These are phyloP conservation scores for Erigeron canadensis DNA, from an alignment of 129 eudicot genomes.

Conservation along the genomic window DNA sequence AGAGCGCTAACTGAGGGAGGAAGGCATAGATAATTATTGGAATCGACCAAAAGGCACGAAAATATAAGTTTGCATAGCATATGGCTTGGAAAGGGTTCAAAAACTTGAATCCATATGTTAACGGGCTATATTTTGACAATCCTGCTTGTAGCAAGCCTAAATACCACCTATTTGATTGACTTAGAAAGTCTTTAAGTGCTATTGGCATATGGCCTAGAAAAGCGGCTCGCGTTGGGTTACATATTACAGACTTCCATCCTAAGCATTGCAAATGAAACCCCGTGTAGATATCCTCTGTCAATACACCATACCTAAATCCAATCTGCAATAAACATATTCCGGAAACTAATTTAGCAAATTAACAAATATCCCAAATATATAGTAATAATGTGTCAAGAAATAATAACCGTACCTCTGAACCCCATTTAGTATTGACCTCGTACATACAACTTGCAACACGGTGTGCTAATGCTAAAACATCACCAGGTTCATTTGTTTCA, in stretches of 20 bases:
- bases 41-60: conserved; percentile 42
- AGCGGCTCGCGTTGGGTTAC: conserved; percentile 48
- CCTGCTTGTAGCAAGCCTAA: conserved; percentile 45
- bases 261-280: conserved; percentile 44
- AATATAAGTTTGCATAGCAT: conserved; percentile 37
- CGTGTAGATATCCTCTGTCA: conserved; percentile 51
- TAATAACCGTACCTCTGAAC: conserved; percentile 36
- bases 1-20: conserved; percentile 46
- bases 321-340: conserved; percentile 30
- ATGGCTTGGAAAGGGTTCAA: conserved; percentile 42
- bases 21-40: conserved; percentile 48
- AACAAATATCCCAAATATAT: neutral
- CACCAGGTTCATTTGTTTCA: conserved; percentile 21
- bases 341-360: neutral
- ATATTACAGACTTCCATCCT: conserved; percentile 45
- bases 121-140: conserved; percentile 31
- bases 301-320: conserved; percentile 65
- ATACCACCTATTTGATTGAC: conserved; percentile 60
- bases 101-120: conserved; percentile 32
- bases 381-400: neutral
- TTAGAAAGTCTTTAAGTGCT: conserved; percentile 35
- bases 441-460: conserved; percentile 36
- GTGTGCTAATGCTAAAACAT: conserved; percentile 24
- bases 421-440: conserved; percentile 48
- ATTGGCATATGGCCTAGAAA: conserved; percentile 54